Percentiles rank a stretch among this genome's conserved stretches.
Evolutionary conservation across 2,329 filamentous ascomycete genomes (phyloP).

Genomic region (Colletotrichum sp.): DNA sequence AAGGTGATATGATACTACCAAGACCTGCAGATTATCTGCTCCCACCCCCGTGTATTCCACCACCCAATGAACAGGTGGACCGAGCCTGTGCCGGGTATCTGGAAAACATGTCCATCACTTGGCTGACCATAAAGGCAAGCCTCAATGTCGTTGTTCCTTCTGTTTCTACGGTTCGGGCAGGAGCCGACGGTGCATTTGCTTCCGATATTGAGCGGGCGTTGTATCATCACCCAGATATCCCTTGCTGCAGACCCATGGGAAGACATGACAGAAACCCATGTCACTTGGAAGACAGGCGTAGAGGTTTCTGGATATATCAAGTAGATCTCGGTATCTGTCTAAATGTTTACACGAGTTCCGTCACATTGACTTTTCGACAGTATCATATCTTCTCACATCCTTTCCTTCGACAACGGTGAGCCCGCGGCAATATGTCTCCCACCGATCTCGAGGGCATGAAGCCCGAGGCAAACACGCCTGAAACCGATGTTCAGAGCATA

Average conservation of each 20-base stretch:
- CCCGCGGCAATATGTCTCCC: background rate
- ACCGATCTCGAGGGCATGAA: background rate
- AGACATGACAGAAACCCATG: background rate
- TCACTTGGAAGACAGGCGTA: background rate
- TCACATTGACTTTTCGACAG: background rate
- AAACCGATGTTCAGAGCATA: background rate
- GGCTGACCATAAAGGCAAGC: fast-evolving
- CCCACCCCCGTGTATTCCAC: background rate
- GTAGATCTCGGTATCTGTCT: fast-evolving
- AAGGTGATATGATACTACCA: background rate
- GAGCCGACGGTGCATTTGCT: fast-evolving
- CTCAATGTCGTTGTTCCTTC: fast-evolving
- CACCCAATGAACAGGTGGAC: background rate
- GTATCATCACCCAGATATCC: fast-evolving
- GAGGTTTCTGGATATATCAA: background rate
- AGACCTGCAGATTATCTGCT: background rate
- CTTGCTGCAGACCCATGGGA: background rate
- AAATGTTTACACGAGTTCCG: fast-evolving
- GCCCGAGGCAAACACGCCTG: background rate
- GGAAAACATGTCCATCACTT: background rate
- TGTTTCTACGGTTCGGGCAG: background rate
- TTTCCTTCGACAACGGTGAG: background rate
- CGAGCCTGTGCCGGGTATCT: background rate
- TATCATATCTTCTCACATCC: background rate
- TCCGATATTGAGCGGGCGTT: background rate